Evolutionary conservation across 2,329 filamentous ascomycete genomes (phyloP), one percentile per base, ranked within the genome.

Genomic region (Ophiostoma australiae): DNA sequence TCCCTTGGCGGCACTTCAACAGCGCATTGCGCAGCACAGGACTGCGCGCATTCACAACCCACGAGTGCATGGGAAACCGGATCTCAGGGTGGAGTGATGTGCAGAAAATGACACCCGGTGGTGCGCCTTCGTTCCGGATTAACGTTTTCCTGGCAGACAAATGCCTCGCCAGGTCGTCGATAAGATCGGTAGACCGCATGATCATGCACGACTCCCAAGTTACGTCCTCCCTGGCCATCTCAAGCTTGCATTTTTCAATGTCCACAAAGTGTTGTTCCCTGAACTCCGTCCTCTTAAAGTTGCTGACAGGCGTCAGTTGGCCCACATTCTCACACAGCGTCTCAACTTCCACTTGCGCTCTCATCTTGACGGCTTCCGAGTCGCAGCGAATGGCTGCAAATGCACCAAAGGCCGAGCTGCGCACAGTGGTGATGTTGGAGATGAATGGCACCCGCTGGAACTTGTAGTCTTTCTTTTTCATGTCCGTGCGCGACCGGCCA

Each of bases 391-490:
- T 86, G 3, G 93, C 93, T 44, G 93, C 91, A 81, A 94, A 98
- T 0, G 94, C 92, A 4, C 95, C 95, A 79, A 92, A 97, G 0
- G 90, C 87, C 44, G 95, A 98, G 75, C 93, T 94, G 74, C 93
- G 87, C 8, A 98, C 94, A 3, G 90, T 89, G 41, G 91, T 86
- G 17, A 96, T 92, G 48, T 93, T 89, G 1, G 93, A 97, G 71
- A 99, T 87, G 61, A 91, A 93, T 0, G 95, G 91, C 10, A 99
- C 89, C 71, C 95, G 89, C 76, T 94, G 90, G 75, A 98, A 99
- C 78, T 99, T 99, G 83, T 96, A 97, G 77, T 97, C 93, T 75
- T 96, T 97, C 15, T 87, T 86, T 76, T 88, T 91, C 44, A 85
- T 83, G 31, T 89, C 88, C 3, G 65, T 37, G 10, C 39, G 66